A percentile compares a stretch with the other conserved stretches of the same genome.
These are phyloP conservation scores for Alternaria triticina DNA, from an alignment of 2,329 filamentous ascomycete genomes.

Conservation along the genomic window DNA sequence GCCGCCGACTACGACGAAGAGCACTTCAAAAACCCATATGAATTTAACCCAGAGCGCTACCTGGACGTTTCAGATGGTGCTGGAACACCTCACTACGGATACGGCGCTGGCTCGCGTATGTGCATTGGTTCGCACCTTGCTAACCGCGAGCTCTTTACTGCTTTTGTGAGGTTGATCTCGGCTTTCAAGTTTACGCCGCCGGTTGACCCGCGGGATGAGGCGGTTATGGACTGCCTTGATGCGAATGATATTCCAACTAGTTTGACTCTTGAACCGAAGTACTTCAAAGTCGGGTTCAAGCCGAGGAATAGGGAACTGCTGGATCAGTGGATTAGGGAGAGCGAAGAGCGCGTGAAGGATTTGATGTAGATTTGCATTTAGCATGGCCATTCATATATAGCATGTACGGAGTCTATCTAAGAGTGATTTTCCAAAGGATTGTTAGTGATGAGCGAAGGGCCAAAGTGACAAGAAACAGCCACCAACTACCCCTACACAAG, in stretches of 20 bases:
- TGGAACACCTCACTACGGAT: slow-evolving; percentile 57
- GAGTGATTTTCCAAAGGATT: neutral
- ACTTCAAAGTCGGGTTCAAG: slow-evolving; percentile 58
- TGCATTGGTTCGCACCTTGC: slow-evolving; percentile 57
- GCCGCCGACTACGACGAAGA: slow-evolving; percentile 74
- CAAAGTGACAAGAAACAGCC: neutral
- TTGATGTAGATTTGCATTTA: slow-evolving; percentile 32
- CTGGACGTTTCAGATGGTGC: slow-evolving; percentile 56
- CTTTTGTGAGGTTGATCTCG: slow-evolving; percentile 56
- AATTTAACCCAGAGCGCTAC: slow-evolving; percentile 75
- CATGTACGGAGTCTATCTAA: neutral
- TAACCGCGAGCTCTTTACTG: slow-evolving; percentile 52
- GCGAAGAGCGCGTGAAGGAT: slow-evolving; percentile 54
- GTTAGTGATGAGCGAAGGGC: neutral
- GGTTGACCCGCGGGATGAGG: slow-evolving; percentile 47
- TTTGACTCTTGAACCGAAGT: slow-evolving; percentile 58
- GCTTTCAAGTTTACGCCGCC: slow-evolving; percentile 56
- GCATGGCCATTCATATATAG: neutral
- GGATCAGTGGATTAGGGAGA: slow-evolving; percentile 56
- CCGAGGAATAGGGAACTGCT: slow-evolving; percentile 51
- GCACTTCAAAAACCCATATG: slow-evolving; percentile 69
- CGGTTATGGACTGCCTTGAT: slow-evolving; percentile 54
- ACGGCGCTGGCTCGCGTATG: slow-evolving; percentile 55
- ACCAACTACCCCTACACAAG: neutral
- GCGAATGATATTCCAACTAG: slow-evolving; percentile 56